A percentile compares a stretch with the other conserved stretches of the same genome.
These are phyloP conservation scores for Nissolia schottii DNA, from an alignment of 306 rosid species.

Conservation along the genomic window DNA sequence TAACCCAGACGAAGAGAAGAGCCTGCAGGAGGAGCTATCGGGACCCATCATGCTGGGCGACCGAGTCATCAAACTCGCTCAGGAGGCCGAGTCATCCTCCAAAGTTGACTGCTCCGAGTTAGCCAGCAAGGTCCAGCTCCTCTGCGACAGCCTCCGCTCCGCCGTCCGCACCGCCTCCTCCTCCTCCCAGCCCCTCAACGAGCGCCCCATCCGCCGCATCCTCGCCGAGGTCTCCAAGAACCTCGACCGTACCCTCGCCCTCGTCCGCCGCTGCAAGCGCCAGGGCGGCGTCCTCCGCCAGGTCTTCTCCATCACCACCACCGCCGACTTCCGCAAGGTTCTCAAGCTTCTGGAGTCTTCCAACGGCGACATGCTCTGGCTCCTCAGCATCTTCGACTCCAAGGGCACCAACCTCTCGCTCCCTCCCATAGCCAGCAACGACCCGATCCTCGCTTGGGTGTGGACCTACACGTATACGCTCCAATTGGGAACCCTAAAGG, in stretches of 20 bases:
- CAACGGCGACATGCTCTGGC: conserved; percentile 74
- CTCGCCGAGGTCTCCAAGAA: conserved; percentile 52
- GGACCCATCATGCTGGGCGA: conserved; percentile 62
- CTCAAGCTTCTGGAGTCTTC: conserved; percentile 60
- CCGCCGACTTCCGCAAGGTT: conserved; percentile 64
- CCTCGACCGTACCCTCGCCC: conserved; percentile 53
- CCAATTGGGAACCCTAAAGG: conserved; percentile 69
- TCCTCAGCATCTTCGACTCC: conserved; percentile 55
- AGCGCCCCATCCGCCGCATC: conserved; percentile 68
- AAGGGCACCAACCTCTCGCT: conserved; percentile 52
- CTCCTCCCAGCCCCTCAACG: conserved; percentile 55
- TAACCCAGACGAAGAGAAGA: conserved; percentile 35
- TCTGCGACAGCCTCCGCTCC: conserved; percentile 62
- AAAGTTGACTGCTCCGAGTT: conserved; percentile 56
- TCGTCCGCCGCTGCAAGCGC: conserved; percentile 56
- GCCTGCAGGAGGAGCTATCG: conserved; percentile 53
- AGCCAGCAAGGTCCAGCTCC: conserved; percentile 51
- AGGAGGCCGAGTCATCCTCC: conserved; percentile 59
- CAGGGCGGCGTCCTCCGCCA: conserved; percentile 68
- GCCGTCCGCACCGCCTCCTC: conserved; percentile 43
- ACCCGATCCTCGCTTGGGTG: conserved; percentile 81
- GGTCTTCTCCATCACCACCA: conserved; percentile 60
- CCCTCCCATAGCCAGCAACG: conserved; percentile 75
- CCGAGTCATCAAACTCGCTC: conserved; percentile 57
- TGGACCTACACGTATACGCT: conserved; percentile 63